Percentiles rank a stretch among this genome's conserved stretches.
phyloP scores from a whole-genome alignment of 441 rosid genomes.

The Corymbia citriodora region DNA sequence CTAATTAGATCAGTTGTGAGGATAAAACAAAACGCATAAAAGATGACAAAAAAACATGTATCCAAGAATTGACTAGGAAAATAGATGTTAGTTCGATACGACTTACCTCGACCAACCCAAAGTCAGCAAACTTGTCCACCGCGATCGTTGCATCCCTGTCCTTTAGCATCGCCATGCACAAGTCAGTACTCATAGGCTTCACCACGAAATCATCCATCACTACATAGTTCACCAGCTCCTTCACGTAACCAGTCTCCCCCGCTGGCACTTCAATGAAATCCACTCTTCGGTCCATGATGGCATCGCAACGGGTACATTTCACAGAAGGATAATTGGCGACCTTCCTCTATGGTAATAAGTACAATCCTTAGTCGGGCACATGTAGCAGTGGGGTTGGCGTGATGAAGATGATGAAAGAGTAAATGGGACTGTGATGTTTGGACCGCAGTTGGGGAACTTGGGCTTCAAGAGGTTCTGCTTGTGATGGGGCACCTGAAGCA shows the following conservation, averaged over 20 bases:
- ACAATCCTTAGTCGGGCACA: background rate
- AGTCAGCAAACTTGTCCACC: background rate
- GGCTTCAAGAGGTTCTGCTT: background rate
- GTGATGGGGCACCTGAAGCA: background rate
- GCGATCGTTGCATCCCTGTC: background rate
- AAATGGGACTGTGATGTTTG: background rate
- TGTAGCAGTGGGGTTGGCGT: background rate
- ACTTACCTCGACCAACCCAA: background rate
- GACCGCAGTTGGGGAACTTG: background rate
- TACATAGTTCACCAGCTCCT: background rate
- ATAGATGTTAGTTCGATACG: background rate
- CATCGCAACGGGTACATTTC: background rate
- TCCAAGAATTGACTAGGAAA: background rate
- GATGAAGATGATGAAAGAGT: background rate
- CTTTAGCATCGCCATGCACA: background rate
- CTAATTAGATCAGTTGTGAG: background rate
- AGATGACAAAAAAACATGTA: background rate
- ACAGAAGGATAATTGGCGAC: background rate
- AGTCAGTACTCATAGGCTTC: background rate
- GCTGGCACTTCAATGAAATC: background rate
- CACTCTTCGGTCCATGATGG: background rate
- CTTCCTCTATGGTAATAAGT: background rate
- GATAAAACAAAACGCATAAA: background rate
- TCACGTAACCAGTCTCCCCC: background rate
- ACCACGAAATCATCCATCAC: conserved; percentile 1